Evolutionary conservation across 495 filamentous ascomycete genomes (phyloP), one percentile per base, ranked within the genome.

Genomic region (Lasiosphaeris hirsuta): DNA sequence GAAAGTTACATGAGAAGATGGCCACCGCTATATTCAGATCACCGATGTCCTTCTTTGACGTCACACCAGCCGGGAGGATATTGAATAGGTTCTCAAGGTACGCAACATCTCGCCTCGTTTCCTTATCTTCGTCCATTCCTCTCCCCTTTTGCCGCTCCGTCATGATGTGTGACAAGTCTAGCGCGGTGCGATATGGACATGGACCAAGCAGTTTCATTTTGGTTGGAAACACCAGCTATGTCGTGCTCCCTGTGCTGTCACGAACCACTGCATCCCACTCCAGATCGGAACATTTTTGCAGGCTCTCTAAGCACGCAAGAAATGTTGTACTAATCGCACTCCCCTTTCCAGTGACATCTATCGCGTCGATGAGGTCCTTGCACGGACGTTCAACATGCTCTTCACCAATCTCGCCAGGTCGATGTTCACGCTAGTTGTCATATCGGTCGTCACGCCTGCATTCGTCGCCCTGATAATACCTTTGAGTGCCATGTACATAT

Each of bases 11-110:
- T 70, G 93, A 99, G 74, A 84, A 90, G 56, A 99, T 99, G 95
- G 95, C 95, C 42, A 92, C 88, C 63, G 90, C 95, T 6, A 97
- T 97, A 63, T 99, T 99, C 79, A 85, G 94, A 66, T 94, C 91
- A 13, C 95, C 95, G 19, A 99, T 99, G 95, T 91, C 83, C 63
- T 99, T 99, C 73, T 99, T 99, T 63, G 95, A 99, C 71, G 96
- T 93, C 10, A 99, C 94, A 2, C 94, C 94, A n/a, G 90, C 92
- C 54, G 95, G 95, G 14, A 85, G 95, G 15, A 97, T 99, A 63
- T 78, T 99, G 40, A 99, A 99, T 68, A 81, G 95, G 46, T 99
- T 99, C 69, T 97, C 93, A 4, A 96, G 88, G 85, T 88, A 69
- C 60, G 82, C 75, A 38, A 53, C 7, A 35, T 23, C 49, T 42